Evolutionary conservation across 2,329 filamentous ascomycete genomes (phyloP), one percentile per base, ranked within the genome.

Genomic region (Coniochaeta hoffmannii): DNA sequence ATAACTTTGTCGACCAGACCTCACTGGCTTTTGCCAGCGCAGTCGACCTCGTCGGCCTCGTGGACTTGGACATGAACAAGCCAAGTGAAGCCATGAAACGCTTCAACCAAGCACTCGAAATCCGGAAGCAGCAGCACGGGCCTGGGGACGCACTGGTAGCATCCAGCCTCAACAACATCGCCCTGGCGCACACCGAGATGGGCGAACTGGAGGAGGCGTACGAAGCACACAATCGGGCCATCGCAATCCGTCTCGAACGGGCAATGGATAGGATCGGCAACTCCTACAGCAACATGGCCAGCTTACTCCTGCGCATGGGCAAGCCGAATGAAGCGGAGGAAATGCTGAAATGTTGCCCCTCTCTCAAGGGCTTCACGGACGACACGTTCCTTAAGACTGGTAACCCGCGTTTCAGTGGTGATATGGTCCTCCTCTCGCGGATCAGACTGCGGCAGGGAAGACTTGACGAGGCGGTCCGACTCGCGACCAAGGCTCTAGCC

Each of bases 221-320:
- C 26, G 56, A 60, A 14, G 53, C 59, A 14, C 68, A 69, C 53
- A 53, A 64, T 50, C 58, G 65, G 52, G 67, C 68, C 14, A 68
- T 69, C 54, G 56, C 63, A 10, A 65, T 71, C 46, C 61, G 68
- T 22, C 60, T 66, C 14, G 51, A 59, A 19, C 60, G 60, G 36
- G 65, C 67, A 22, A 68, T 65, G 49, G 65, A 66, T 54, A 56
- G 67, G 26, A 67, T 71, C 49, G 68, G 67, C 7, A 71, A 73
- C 58, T 71, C 68, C 14, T 72, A 71, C 55, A 71, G 68, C 59
- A 71, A 71, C 56, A 65, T 71, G 66, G 62, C 68, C 1, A 69
- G 69, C 54, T 58, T 69, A 10, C 60, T 71, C 8, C 62, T 72
- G 5, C 61, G 66, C 19, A 68, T 69, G 68, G 63, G 62, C 4